Evolutionary conservation across 345 rosid genomes (phyloP).

Genomic region (Arabidopsis suecica): DNA sequence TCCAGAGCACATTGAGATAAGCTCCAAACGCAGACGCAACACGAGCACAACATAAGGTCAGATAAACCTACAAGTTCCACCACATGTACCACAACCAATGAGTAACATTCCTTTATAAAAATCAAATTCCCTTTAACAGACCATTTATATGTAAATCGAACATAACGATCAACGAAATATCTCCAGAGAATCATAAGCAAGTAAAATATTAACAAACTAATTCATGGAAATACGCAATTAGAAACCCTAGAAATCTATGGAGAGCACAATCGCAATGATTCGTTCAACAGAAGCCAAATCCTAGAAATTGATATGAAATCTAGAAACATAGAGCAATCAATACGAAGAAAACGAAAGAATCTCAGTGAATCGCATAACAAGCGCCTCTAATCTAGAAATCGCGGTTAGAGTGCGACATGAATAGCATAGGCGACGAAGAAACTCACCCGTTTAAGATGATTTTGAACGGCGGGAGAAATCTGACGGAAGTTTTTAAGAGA

Average conservation of each 20-base stretch:
- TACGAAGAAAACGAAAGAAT: neutral
- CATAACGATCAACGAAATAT: neutral
- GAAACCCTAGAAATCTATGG: constrained; percentile 37
- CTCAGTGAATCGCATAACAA: neutral
- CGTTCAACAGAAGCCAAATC: neutral
- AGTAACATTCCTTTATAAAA: neutral
- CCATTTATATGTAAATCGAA: neutral
- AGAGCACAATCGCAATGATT: constrained; percentile 5
- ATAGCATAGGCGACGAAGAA: neutral
- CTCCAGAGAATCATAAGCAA: neutral
- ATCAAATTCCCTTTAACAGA: neutral
- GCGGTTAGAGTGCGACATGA: neutral
- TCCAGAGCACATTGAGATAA: constrained; percentile 76
- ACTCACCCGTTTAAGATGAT: constrained; percentile 84
- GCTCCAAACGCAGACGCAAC: constrained; percentile 81
- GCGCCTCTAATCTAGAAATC: neutral
- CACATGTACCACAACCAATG: neutral
- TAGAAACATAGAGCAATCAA: neutral
- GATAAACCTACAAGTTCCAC: constrained; percentile 63
- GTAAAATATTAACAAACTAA: neutral
- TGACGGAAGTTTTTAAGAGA: constrained; percentile 67
- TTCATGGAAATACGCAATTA: neutral
- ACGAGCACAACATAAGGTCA: constrained; percentile 75
- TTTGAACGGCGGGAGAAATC: constrained; percentile 77
- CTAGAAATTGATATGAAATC: constrained; percentile 1